Conservation (phyloP, 306 rosid species). For the Sechiopsis laciniata region DNA sequence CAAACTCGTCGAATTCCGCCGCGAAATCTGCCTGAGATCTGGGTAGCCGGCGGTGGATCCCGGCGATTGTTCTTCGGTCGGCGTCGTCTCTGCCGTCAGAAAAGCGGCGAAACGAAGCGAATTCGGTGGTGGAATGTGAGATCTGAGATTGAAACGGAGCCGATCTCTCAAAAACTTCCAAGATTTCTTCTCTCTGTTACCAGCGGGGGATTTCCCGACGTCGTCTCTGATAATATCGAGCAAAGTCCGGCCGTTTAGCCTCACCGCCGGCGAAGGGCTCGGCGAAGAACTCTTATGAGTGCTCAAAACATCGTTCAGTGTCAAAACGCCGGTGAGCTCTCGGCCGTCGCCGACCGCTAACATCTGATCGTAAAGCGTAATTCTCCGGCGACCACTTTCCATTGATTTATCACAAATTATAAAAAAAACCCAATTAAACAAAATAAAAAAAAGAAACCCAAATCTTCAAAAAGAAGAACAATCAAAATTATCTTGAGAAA, state of each 20-base stretch:
- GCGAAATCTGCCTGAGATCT: slow-evolving; percentile 9
- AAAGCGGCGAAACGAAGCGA: slow-evolving; percentile 25
- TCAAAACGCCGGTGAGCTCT: slow-evolving; percentile 49
- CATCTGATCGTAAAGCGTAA: slow-evolving; percentile 69
- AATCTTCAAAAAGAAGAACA: neutral
- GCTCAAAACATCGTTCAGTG: slow-evolving; percentile 48
- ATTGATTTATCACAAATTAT: neutral
- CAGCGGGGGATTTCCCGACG: slow-evolving; percentile 25
- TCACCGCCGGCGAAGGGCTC: slow-evolving; percentile 25
- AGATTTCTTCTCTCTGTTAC: slow-evolving; percentile 44
- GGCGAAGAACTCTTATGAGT: slow-evolving; percentile 25
- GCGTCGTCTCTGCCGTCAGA: slow-evolving; percentile 22
- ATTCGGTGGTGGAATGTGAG: slow-evolving; percentile 32
- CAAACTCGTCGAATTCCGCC: slow-evolving; percentile 27
- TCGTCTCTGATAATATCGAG: slow-evolving; percentile 60
- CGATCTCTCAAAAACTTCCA: slow-evolving; percentile 74
- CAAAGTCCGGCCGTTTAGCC: slow-evolving; percentile 38
- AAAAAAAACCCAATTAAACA: neutral
- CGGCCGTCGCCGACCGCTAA: slow-evolving; percentile 44
- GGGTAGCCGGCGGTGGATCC: neutral
- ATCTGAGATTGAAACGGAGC: slow-evolving; percentile 41
- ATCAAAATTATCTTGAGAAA: slow-evolving; percentile 11
- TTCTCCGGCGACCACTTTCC: slow-evolving; percentile 57
- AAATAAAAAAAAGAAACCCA: neutral
- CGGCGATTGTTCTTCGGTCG: slow-evolving; percentile 23